These are phyloP conservation scores for Metrosideros polymorpha DNA, from an alignment of 441 rosid species.

Conservation along the genomic window DNA sequence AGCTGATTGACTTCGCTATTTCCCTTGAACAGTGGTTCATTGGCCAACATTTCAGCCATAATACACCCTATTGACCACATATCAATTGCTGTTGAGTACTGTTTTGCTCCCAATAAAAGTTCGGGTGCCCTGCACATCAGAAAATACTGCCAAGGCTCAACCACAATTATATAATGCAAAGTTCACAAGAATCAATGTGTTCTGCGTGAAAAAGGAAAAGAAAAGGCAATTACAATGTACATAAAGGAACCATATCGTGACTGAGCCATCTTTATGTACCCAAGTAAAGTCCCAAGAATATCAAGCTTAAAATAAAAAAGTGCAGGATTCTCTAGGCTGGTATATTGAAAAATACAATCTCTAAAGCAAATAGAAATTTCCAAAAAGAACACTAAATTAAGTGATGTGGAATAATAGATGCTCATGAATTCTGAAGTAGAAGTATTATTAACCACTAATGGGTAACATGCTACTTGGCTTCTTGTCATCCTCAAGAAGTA, in stretches of 20 bases:
- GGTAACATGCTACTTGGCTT: not conserved
- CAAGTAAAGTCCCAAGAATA: not conserved
- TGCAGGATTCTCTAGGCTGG: not conserved
- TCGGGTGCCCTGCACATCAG: slow-evolving; percentile 69
- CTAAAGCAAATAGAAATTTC: not conserved
- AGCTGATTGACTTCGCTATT: slow-evolving; percentile 63
- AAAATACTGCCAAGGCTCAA: not conserved
- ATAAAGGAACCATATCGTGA: not conserved
- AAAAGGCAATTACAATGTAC: not conserved
- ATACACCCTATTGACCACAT: slow-evolving; percentile 98
- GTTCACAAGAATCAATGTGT: not conserved
- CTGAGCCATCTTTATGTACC: not conserved
- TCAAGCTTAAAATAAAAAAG: not conserved
- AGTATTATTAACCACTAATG: not conserved
- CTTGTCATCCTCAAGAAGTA: not conserved
- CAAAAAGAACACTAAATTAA: not conserved
- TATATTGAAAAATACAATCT: not conserved
- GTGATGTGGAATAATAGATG: not conserved
- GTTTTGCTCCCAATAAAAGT: slow-evolving; percentile 69
- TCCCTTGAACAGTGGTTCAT: slow-evolving; percentile 64
- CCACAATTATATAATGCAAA: not conserved
- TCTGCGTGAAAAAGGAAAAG: not conserved
- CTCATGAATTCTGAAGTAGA: not conserved
- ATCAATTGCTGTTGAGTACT: slow-evolving; percentile 78
- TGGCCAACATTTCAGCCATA: slow-evolving; percentile 76